Evolutionary conservation across 1,284 basidiomycete genomes (phyloP).

Genomic region (Marasmius fiardii): DNA sequence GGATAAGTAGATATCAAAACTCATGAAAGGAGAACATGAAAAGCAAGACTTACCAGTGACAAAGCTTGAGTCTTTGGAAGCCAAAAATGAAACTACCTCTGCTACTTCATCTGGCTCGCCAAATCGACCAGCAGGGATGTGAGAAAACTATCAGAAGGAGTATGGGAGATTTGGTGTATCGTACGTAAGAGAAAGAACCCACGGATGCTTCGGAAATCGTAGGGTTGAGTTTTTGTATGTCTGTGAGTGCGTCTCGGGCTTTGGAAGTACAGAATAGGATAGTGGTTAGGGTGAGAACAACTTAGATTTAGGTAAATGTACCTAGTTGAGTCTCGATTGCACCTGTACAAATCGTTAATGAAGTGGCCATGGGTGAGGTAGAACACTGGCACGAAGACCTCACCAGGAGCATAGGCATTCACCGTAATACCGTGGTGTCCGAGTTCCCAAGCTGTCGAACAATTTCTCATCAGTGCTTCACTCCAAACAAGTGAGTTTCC

Average conservation of each 20-base stretch:
- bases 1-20: too few species aligned
- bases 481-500: not conserved
- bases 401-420: constrained; percentile 13
- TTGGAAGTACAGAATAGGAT: too few species aligned
- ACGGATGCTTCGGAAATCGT: too few species aligned
- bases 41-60: constrained; percentile 19
- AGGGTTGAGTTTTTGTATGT: too few species aligned
- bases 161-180: too few species aligned
- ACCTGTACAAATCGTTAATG: not conserved
- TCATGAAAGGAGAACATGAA: not conserved
- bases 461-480: not conserved
- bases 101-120: constrained; percentile 22
- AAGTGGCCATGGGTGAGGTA: not conserved
- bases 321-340: not conserved
- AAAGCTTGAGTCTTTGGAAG: constrained; percentile 18
- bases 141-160: too few species aligned
- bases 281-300: too few species aligned
- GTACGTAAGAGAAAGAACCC: too few species aligned
- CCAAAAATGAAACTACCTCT: constrained; percentile 22
- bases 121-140: not conserved
- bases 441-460: constrained; percentile 5
- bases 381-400: too few species aligned
- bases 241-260: too few species aligned
- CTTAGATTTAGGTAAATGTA: too few species aligned
- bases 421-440: constrained; percentile 10